Conservation (phyloP, 1,284 basidiomycete genomes). For the Cystobasidiaceae sp. region DNA sequence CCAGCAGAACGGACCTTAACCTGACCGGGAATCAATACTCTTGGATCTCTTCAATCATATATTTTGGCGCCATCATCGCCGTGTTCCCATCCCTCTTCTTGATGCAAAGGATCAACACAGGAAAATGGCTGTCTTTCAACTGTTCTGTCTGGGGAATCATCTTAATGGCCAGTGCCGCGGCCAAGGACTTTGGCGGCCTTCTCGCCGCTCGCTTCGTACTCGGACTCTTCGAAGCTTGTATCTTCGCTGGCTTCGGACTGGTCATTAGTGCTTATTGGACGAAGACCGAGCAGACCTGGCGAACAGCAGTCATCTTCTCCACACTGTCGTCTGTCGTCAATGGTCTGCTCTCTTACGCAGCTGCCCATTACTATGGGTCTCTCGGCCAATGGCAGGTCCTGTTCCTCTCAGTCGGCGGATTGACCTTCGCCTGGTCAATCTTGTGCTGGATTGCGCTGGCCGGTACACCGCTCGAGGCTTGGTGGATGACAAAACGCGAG, state of each 20-base stretch:
- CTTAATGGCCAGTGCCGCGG: not conserved
- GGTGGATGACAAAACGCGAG: conserved; percentile 37
- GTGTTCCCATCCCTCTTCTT: conserved; percentile 37
- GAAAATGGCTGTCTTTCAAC: conserved; percentile 35
- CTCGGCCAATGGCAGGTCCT: conserved; percentile 29
- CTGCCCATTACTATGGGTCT: not conserved
- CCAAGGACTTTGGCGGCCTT: conserved; percentile 12
- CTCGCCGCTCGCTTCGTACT: conserved; percentile 26
- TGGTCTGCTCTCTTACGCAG: conserved; percentile 33
- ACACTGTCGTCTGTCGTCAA: conserved; percentile 40
- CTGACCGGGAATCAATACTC: conserved; percentile 24
- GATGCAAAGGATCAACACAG: conserved; percentile 34
- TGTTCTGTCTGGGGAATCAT: conserved; percentile 40
- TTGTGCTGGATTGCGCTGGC: conserved; percentile 17
- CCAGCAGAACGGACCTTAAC: conserved; percentile 1
- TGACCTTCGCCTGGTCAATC: conserved; percentile 27
- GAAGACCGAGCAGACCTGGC: conserved; percentile 38
- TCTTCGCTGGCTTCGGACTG: conserved; percentile 32
- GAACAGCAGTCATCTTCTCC: conserved; percentile 40
- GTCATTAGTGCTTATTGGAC: conserved; percentile 31
- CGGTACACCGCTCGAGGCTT: conserved; percentile 34
- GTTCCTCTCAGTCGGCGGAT: conserved; percentile 28
- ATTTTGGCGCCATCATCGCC: conserved; percentile 25
- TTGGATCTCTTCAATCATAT: conserved; percentile 28
- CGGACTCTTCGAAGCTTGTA: conserved; percentile 22